Evolutionary conservation across 2,329 filamentous ascomycete species (phyloP), one percentile per base, ranked within the genome.

Genomic region (Trichophyton benhamiae): DNA sequence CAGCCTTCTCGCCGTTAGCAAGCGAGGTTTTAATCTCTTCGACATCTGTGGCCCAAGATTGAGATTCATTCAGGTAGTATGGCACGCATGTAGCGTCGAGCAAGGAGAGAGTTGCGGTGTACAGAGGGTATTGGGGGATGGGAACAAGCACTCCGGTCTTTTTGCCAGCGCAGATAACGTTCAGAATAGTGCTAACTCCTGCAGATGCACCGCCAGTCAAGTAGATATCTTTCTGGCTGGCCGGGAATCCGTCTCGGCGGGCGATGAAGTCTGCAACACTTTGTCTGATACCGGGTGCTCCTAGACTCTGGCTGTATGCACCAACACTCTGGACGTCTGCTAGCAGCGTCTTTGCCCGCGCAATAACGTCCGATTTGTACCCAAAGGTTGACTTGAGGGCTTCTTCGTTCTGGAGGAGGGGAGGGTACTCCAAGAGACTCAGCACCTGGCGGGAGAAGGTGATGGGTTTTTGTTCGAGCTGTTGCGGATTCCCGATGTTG

Each of bases 401-500:
- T 66, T 92, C 83, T 73, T 90, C 85, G 68, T 95, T 86, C 71
- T 96, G 82, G 63, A 99, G 81, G 38, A 99, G 80, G 62, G 80
- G 74, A 0, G 94, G 94, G 79, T 97, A 91, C 80, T 99, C 94
- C 63, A 97, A 77, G 65, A 99, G 76, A 77, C 90, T 95, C 70
- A 94, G 83, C 30, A 99, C 94, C 78, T 99, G 92, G 68, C 94
- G 87, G 84, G 99, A 96, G 82, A 96, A 99, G 68, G 94, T 99
- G 70, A 99, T 92, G 70, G 94, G 94, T 81, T 97, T 95, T 82
- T 99, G 94, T 78, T 96, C 94, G 65, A 99, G 85, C 78, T 99
- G 94, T 77, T 99, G 94, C 3, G 94, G 94, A 80, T 99, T 99
- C 72, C 94, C 94, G 71, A 99, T 99, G 79, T 99, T 99, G 77